Evolutionary conservation across 192 early-diverging fungal species (phyloP).

Genomic region (Coemansia sp.): DNA sequence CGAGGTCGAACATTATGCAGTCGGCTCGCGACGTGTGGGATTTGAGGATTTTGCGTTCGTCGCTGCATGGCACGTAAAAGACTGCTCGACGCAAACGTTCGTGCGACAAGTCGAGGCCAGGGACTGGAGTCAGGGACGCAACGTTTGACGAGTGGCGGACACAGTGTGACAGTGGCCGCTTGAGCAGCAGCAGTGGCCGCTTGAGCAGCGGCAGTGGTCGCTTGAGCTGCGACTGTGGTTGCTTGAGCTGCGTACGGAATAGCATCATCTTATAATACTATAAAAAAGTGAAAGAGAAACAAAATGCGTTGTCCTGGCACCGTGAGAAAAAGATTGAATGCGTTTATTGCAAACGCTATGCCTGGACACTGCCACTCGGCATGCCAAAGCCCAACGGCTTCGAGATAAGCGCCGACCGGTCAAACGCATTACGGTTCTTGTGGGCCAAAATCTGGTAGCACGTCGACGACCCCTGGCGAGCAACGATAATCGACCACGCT

Average conservation of each 20-base stretch:
- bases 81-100: constrained; percentile 39
- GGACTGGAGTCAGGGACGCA: constrained; percentile 21
- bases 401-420: constrained; percentile 69
- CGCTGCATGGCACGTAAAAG: constrained; percentile 77
- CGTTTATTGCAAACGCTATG: no score
- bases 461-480: constrained; percentile 94
- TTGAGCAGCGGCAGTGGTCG: no score
- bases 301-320: background rate
- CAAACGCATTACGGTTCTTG: constrained; percentile 97
- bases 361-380: constrained; percentile 26
- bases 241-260: no score
- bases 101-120: constrained; percentile 22
- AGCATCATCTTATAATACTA: background rate
- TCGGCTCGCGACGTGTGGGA: constrained; percentile 71
- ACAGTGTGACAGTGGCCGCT: no score
- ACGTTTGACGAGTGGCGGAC: background rate
- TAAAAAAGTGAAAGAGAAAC: background rate
- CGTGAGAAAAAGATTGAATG: background rate
- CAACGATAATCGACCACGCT: constrained; percentile 92
- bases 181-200: no score
- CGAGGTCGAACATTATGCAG: constrained; percentile 88
- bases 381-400: constrained; percentile 32
- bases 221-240: no score
- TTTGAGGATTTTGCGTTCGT: constrained; percentile 82
- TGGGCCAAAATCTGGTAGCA: constrained; percentile 94